Evolutionary conservation across 768 basidiomycete genomes (phyloP).

Genomic region (Suillus lakei): DNA sequence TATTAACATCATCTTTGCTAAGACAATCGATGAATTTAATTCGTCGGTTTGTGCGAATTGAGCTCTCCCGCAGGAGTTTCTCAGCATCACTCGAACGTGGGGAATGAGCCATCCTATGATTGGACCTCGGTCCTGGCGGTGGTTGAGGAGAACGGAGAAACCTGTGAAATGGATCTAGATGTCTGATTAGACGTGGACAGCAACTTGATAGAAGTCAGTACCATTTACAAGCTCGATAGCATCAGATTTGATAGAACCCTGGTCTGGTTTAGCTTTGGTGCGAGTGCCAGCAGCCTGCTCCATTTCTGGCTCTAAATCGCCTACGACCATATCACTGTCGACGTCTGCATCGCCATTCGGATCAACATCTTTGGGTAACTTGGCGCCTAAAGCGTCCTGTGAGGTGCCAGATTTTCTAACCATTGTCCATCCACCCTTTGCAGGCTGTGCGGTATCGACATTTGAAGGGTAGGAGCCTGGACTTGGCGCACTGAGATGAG

Average conservation of each 20-base stretch:
- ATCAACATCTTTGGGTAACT: conserved; percentile 23
- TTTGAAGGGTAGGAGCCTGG: conserved; percentile 76
- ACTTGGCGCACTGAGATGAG: conserved; percentile 75
- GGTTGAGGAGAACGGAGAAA: conserved; percentile 44
- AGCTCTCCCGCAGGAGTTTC: conserved; percentile 72
- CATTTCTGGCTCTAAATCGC: conserved; percentile 70
- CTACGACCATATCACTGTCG: conserved; percentile 78
- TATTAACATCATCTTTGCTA: conserved; percentile 76
- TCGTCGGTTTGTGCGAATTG: conserved; percentile 77
- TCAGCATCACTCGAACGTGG: conserved; percentile 44
- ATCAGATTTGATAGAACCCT: conserved; percentile 63
- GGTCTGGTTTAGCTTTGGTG: conserved; percentile 48
- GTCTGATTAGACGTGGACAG: conserved; percentile 34
- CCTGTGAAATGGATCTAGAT: conserved; percentile 63
- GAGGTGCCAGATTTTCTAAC: conserved; percentile 51
- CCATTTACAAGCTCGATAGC: conserved; percentile 79
- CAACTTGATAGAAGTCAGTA: conserved; percentile 38
- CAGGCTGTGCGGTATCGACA: conserved; percentile 43
- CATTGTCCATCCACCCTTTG: conserved; percentile 79
- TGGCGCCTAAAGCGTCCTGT: conserved; percentile 29
- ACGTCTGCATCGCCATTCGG: conserved; percentile 61
- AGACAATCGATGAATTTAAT: conserved; percentile 86
- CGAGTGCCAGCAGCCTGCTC: conserved; percentile 32
- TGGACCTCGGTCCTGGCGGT: conserved; percentile 18
- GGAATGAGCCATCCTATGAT: conserved; percentile 15